Evolutionary conservation across 1,284 basidiomycete species (phyloP), one percentile per base, ranked within the genome.

Genomic region (Phylloboletellus chloephorus): DNA sequence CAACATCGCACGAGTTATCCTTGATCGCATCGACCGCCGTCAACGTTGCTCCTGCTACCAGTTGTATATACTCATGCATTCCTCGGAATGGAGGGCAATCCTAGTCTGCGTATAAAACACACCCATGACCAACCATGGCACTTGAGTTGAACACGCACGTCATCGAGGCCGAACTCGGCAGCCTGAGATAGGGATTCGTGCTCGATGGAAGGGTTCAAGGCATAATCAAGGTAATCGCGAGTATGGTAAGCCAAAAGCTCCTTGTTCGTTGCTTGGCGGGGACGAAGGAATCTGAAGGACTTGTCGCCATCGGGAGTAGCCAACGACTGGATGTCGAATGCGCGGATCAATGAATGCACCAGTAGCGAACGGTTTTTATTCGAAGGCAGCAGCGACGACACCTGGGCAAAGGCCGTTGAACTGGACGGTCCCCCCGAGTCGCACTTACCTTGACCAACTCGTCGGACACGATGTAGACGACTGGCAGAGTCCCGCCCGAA

Each of bases 71-170:
- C 2, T 74, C 68, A 0, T 73, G 57, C n/a, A 96, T 69, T 1
- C 74, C 74, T 5, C 61, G 60, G 56, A 96, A 96, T 0, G 72
- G 64, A 0, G 91, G 88, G 52, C 90, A 93, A 57, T 95, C 92
- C 82, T 93, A 55, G 20, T 52, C 36, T 19, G 37, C 3, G 31
- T 49, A 16, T 29, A 26, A 33, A 31, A 47, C 26, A 23, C 29
- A 15, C 41, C 20, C 13, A 30, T 2, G 3, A 16, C n/a, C 29
- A 15, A 42, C 20, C 13, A 30, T 2, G 3, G 13, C n/a, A 41
- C 12, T 12, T 31, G 6, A 20, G 26, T n/a, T 22, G 22, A 35
- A 30, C 13, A 58, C 66, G 31, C 56, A 80, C 79, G 57, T 88
- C 80, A 60, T 87, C 80, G 4, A 89, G 66, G 2, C 87, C 82